Base-by-base conservation (phyloP, 257 asterid genomes). In the Salvia miltiorrhiza region DNA sequence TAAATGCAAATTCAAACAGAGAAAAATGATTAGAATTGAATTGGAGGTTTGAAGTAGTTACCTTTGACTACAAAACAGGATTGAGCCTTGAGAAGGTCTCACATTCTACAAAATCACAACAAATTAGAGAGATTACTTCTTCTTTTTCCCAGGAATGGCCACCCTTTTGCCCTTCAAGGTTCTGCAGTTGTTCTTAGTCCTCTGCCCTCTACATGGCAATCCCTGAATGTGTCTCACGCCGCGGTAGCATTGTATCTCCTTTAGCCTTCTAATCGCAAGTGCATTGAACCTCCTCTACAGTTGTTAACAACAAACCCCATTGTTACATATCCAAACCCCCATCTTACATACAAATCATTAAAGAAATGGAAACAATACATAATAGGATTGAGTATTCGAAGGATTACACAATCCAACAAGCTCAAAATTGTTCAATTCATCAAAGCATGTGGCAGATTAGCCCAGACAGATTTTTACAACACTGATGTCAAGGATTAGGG, bases 191-290 rank as follows among this genome's bases (percentile, higher is more conserved):
- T 90, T 90, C 87, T 87, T 93, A 2, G 99, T 93, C 77, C 96
- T 82, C 74, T 93, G 97, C 9, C 97, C 99, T 70, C 99, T 72
- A 50, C 99, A 93, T 24, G 99, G 99, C 88, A 93, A 73, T 65
- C 97, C 99, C 74, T 85, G 86, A 75, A 82, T 87, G 84, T 93
- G 99, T 73, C 99, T 64, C 60, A 87, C 82, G 1, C 97, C 99
- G 79, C 98, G 76, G 78, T 93, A 93, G 90, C 98, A 93, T 57
- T 90, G 96, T 41, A 93, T 93, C 78, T 93, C 98, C 83, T 88
- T 90, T 77, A 93, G 73, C 82, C 97, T 84, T 81, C 90, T 85
- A 70, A 93, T 93, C 4, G 93, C 92, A 32, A 93, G 85, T 3
- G 87, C 97, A 60, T 85, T 88, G 83, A 89, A 90, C 71, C 97